Evolutionary conservation across 140 eudicot species (phyloP).

Genomic region (Flaveria floridana): DNA sequence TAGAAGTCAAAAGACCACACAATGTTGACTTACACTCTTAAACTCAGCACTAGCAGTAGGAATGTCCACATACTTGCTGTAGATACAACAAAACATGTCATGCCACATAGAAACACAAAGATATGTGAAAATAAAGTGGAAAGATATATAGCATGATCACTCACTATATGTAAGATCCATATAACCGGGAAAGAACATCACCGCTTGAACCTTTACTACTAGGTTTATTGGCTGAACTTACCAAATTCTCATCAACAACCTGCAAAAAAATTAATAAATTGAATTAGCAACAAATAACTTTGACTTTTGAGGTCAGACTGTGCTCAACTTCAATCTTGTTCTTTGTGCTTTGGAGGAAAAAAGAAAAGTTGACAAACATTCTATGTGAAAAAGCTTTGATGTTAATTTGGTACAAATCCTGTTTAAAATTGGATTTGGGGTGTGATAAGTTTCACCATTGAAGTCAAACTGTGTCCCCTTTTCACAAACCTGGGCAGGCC

Average conservation of each 20-base stretch:
- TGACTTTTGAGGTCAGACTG: slow-evolving; percentile 10
- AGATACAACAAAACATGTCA: slow-evolving; percentile 23
- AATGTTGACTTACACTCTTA: slow-evolving; percentile 45
- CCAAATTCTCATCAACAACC: slow-evolving; percentile 45
- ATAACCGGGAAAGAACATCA: slow-evolving; percentile 55
- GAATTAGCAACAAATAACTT: background rate
- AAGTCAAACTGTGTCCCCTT: slow-evolving; percentile 2
- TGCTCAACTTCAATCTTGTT: slow-evolving; percentile 2
- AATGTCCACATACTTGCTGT: slow-evolving; percentile 50
- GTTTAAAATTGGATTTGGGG: background rate
- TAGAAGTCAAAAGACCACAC: slow-evolving; percentile 14
- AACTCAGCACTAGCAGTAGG: slow-evolving; percentile 38
- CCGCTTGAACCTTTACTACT: slow-evolving; percentile 35
- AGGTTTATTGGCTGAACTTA: slow-evolving; percentile 37
- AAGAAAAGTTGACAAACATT: background rate
- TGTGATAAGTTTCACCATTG: background rate
- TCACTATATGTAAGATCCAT: slow-evolving; percentile 53
- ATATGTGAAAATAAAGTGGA: background rate
- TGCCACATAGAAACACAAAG: background rate
- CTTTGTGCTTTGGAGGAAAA: background rate
- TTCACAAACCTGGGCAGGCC: slow-evolving; percentile 64
- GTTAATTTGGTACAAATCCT: background rate
- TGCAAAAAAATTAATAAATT: slow-evolving; percentile 19
- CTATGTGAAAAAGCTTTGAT: background rate
- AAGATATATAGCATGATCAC: slow-evolving; percentile 24